Evolutionary conservation across 306 rosid genomes (phyloP).

Genomic region (apple (Malus domestica)): ASM211411v1 NC_041796.1:20022001-20022500

Average conservation of each 20-base stretch:
- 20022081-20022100: constrained; percentile 57
- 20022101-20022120: constrained; percentile 53
- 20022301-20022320: constrained; percentile 20
- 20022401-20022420: constrained; percentile 34
- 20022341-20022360: constrained; percentile 18
- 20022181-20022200: constrained; percentile 44
- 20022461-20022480: constrained; percentile 31
- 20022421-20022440: constrained; percentile 34
- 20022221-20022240: constrained; percentile 33
- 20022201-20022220: constrained; percentile 31
- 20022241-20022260: constrained; percentile 23
- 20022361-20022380: constrained; percentile 25
- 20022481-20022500: constrained; percentile 26
- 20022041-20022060: constrained; percentile 29
- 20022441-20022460: constrained; percentile 31
- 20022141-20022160: constrained; percentile 80
- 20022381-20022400: constrained; percentile 22
- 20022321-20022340: constrained; percentile 13
- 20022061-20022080: constrained; percentile 35
- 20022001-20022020: constrained; percentile 40
- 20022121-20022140: constrained; percentile 66
- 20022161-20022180: constrained; percentile 59
- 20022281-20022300: constrained; percentile 26
- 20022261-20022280: constrained; percentile 17
- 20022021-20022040: constrained; percentile 31